phyloP scores from a whole-genome alignment of 495 filamentous ascomycete species.

The Parathielavia hyrcaniae region DNA sequence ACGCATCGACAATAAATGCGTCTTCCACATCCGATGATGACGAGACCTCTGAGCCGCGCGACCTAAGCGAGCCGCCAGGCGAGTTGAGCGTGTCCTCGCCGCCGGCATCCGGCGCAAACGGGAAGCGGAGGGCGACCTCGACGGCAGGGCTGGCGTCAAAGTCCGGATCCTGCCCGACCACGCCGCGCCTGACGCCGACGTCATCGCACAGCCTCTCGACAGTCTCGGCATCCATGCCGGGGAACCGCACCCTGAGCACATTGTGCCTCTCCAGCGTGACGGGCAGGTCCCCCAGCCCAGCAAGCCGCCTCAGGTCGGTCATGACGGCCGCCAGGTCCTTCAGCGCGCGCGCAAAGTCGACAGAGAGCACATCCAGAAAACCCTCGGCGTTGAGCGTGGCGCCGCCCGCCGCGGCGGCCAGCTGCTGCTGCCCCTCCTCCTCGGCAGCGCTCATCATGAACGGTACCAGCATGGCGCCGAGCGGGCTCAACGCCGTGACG shows the following conservation, averaged over 20 bases:
- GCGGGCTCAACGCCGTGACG: constrained; percentile 69
- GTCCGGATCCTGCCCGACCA: constrained; percentile 70
- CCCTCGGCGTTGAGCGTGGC: constrained; percentile 66
- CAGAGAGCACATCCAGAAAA: constrained; percentile 74
- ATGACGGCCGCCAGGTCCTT: constrained; percentile 75
- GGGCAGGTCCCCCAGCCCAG: constrained; percentile 73
- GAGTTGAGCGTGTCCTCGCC: constrained; percentile 42
- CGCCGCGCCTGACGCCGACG: constrained; percentile 69
- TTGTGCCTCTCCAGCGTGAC: constrained; percentile 58
- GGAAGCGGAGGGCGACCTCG: constrained; percentile 72
- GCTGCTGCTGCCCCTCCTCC: constrained; percentile 9
- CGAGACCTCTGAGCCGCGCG: constrained; percentile 40
- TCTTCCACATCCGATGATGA: constrained; percentile 40
- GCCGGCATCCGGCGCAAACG: constrained; percentile 63
- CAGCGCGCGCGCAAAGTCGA: constrained; percentile 81
- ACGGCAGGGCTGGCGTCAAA: constrained; percentile 58
- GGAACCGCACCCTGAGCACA: constrained; percentile 73
- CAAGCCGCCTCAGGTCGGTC: constrained; percentile 72
- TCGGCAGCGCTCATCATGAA: not conserved
- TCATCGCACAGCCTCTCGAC: constrained; percentile 83
- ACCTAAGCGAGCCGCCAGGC: constrained; percentile 42
- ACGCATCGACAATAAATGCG: constrained; percentile 33
- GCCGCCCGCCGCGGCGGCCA: constrained; percentile 33
- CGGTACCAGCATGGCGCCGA: constrained; percentile 38
- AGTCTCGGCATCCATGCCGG: constrained; percentile 77